phyloP scores from a whole-genome alignment of 805 yeast genomes.

The Ogataea salicorniae region DNA sequence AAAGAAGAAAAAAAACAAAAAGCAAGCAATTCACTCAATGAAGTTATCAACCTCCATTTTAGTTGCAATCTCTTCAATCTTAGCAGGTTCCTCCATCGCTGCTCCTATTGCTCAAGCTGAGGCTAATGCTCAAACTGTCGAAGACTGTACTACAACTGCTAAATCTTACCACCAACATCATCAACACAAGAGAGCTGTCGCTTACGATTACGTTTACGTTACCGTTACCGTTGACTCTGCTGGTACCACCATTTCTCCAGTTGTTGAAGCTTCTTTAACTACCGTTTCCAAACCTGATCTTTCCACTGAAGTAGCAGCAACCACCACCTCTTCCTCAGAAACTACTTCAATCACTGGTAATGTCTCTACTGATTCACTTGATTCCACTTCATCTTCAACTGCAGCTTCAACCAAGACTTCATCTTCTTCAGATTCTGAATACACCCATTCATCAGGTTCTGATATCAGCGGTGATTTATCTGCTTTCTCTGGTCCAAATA shows the following conservation, averaged over 20 bases:
- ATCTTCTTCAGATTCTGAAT: constrained; percentile 48
- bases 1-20: no score
- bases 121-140: constrained; percentile 30
- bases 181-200: constrained; percentile 56
- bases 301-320: constrained; percentile 11
- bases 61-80: constrained; percentile 22
- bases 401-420: constrained; percentile 23
- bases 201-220: constrained; percentile 41
- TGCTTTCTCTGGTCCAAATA: constrained; percentile 41
- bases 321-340: constrained; percentile 27
- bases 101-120: constrained; percentile 30
- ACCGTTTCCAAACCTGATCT: background rate
- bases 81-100: constrained; percentile 22
- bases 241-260: constrained; percentile 40
- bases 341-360: constrained; percentile 31
- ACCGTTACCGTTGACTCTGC: constrained; percentile 48
- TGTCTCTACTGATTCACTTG: constrained; percentile 14
- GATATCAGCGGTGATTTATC: constrained; percentile 49
- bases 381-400: constrained; percentile 23
- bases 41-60: constrained; percentile 21
- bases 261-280: constrained; percentile 26
- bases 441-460: constrained; percentile 22
- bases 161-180: constrained; percentile 49
- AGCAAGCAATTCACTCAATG: constrained; percentile 10
- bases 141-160: constrained; percentile 38